Evolutionary conservation across 2,329 filamentous ascomycete species (phyloP).

Genomic region (Ceratocystis harringtonii): DNA sequence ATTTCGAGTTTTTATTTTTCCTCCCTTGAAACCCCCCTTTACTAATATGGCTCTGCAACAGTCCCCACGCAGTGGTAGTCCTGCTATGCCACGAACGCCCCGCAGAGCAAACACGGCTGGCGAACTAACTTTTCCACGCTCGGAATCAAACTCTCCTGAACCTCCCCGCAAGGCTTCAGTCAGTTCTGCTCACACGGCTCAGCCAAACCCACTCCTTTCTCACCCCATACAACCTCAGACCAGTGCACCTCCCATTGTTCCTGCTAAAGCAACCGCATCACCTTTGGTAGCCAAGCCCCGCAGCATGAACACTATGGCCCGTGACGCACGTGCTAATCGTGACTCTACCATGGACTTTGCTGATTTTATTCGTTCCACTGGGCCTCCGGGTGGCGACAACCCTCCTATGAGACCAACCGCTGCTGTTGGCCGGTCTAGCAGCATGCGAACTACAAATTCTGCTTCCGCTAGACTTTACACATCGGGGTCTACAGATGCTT

Average conservation of each 20-base stretch:
- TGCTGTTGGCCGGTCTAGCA: constrained; percentile 25
- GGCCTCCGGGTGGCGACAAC: constrained; percentile 40
- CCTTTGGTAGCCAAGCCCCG: constrained; percentile 3
- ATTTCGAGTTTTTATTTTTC: not conserved
- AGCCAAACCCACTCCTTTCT: constrained; percentile 14
- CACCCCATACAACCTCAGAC: constrained; percentile 14
- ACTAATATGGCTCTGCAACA: constrained; percentile 9
- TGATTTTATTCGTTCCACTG: constrained; percentile 77
- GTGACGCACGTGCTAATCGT: constrained; percentile 56
- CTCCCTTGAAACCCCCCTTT: constrained; percentile 2
- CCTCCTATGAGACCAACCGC: constrained; percentile 21
- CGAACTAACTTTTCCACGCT: constrained; percentile 30
- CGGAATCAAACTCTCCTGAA: constrained; percentile 32
- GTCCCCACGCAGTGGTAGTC: constrained; percentile 24
- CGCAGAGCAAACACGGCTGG: constrained; percentile 35
- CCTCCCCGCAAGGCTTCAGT: constrained; percentile 16
- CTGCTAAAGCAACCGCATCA: constrained; percentile 15
- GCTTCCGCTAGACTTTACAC: constrained; percentile 22
- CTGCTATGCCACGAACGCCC: constrained; percentile 28
- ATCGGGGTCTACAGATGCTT: constrained; percentile 20
- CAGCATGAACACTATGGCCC: constrained; percentile 28
- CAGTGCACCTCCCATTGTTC: constrained; percentile 17
- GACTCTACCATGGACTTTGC: constrained; percentile 72
- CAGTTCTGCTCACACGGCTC: constrained; percentile 15
- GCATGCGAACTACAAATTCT: constrained; percentile 27